Percentiles rank a stretch among this genome's conserved stretches.
Evolutionary conservation across 352 stramenopile species (phyloP).

Genomic region (Aphanomyces stellatus): DNA sequence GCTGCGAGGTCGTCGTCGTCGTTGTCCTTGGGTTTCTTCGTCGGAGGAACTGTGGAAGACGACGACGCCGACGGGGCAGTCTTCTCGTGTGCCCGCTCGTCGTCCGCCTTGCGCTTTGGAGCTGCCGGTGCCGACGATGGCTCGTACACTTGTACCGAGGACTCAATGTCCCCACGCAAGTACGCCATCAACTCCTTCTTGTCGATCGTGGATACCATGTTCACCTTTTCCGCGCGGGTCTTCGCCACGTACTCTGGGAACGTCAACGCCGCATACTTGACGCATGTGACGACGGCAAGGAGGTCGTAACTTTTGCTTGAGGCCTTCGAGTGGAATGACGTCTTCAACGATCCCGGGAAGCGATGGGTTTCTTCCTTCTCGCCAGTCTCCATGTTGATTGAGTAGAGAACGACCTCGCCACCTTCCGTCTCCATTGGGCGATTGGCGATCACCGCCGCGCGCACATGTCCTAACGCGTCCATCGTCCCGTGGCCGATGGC

Average conservation of each 20-base stretch:
- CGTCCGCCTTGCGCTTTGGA: constrained; percentile 17
- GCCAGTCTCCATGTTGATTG: constrained; percentile 28
- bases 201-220: constrained; percentile 77
- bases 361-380: constrained; percentile 30
- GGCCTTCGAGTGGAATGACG: constrained; percentile 76
- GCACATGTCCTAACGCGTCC: constrained; percentile 7
- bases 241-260: constrained; percentile 84
- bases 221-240: constrained; percentile 63
- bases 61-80: constrained; percentile 23
- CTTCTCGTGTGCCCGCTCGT: constrained; percentile 16
- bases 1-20: constrained; percentile 21
- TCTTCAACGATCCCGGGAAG: constrained; percentile 55
- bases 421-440: constrained; percentile 35
- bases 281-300: constrained; percentile 72
- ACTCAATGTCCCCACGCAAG: constrained; percentile 76
- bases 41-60: constrained; percentile 13
- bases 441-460: constrained; percentile 19
- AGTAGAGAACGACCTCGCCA: constrained; percentile 51
- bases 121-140: constrained; percentile 8
- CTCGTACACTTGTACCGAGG: constrained; percentile 50
- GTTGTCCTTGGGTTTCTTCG: constrained; percentile 43
- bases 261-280: constrained; percentile 52
- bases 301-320: constrained; percentile 78
- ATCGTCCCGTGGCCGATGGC: neutral
- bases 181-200: constrained; percentile 84